Evolutionary conservation across 768 basidiomycete genomes (phyloP).

Genomic region (Cubamyces sp.): DNA sequence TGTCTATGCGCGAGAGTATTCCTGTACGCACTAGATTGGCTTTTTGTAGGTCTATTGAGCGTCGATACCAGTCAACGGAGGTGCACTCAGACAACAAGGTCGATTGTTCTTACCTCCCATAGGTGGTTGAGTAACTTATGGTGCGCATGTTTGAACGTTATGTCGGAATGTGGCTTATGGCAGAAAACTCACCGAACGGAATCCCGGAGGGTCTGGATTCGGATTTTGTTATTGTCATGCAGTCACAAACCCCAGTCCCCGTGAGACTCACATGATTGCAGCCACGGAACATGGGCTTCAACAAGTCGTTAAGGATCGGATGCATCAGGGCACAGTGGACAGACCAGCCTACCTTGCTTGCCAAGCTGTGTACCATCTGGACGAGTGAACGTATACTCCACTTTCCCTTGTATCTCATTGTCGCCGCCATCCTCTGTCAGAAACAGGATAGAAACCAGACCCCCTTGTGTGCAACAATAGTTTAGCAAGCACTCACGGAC

Average conservation of each 20-base stretch:
- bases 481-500: slow-evolving; percentile 45
- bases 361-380: slow-evolving; percentile 68
- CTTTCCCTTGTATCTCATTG: slow-evolving; percentile 65
- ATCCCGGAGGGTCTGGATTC: slow-evolving; percentile 39
- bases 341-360: slow-evolving; percentile 50
- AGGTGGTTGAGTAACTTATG: slow-evolving; percentile 44
- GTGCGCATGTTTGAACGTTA: too few relatives aligned
- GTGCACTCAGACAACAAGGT: not conserved
- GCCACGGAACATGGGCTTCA: slow-evolving; percentile 41
- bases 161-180: not conserved
- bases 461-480: not conserved
- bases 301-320: not conserved
- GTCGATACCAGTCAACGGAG: not conserved
- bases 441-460: not conserved
- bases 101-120: slow-evolving; percentile 37
- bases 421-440: slow-evolving; percentile 57
- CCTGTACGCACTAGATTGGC: slow-evolving; percentile 39
- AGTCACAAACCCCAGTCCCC: not conserved
- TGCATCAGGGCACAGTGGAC: not conserved
- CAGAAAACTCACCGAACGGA: slow-evolving; percentile 36
- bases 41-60: slow-evolving; percentile 38
- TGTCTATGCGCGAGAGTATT: too few relatives aligned
- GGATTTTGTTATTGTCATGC: not conserved
- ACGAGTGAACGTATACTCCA: slow-evolving; percentile 63
- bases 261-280: slow-evolving; percentile 39